Evolutionary conservation across 2,329 filamentous ascomycete species (phyloP), one percentile per base, ranked within the genome.

Genomic region (Rhexocercosporidium sp.): DNA sequence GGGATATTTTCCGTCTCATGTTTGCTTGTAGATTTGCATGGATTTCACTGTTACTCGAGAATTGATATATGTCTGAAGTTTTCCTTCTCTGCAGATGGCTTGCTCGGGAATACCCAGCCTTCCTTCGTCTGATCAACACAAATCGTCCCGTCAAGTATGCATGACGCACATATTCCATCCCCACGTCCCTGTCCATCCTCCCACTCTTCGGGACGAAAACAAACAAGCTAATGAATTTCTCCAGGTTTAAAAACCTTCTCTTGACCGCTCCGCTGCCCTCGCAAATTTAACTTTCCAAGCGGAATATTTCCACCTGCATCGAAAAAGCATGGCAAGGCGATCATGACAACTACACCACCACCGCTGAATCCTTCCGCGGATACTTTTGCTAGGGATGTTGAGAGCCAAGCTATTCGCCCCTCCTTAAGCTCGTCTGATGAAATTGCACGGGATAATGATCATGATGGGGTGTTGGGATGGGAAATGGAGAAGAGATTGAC

Each of bases 401-500:
- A 39, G 54, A 37, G 54, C n/a, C 31, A 57, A 12, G 25, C 34
- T 14, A 27, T 57, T 41, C 54, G 34, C 11, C 31, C 54, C 2
- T 57, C 54, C 7, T 9, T 41, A 6, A 57, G 34, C 54, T 57
- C 54, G 2, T 57, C 54, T 8, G 31, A 41, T 27, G 34, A 57
- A 1, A 41, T 57, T 18, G 54, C 54, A 27, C 31, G 20, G 31
- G 34, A 57, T 18, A 53, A 27, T 53, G 49, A 53, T n/a, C 49
- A 53, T n/a, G 49, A 53, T 57, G 54, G 34, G 20, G 54, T 18
- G 46, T 5, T 54, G 5, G 29, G 46, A 47, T 29, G 37, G 22
- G 31, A 57, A n/a, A 63, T 31, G n/a, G 41, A 59, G 62, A 63
- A 65, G 53, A 14, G 41, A 37, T 16, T 56, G 20, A 31, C 39